Percentiles rank a stretch among this genome's conserved stretches.
phyloP scores from a whole-genome alignment of 805 yeast genomes.

The Candida ovalis region DNA sequence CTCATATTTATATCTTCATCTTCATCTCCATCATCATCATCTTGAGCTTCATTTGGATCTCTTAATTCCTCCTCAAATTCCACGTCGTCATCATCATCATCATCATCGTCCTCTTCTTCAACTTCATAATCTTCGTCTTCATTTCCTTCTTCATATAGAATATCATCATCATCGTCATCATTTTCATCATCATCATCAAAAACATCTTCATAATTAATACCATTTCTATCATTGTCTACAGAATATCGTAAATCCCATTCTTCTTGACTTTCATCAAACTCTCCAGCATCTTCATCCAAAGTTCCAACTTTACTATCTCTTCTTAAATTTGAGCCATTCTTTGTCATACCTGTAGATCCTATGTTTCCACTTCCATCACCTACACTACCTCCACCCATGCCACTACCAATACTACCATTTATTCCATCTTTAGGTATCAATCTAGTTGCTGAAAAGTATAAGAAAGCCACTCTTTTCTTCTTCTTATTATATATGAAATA shows the following conservation, averaged over 20 bases:
- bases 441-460: conserved; percentile 58
- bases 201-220: conserved; percentile 31
- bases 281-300: conserved; percentile 27
- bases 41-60: background rate
- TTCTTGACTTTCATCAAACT: conserved; percentile 30
- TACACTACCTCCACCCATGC: background rate
- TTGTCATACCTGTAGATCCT: conserved; percentile 7
- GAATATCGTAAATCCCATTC: conserved; percentile 35
- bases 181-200: conserved; percentile 38
- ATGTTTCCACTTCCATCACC: conserved; percentile 21
- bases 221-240: conserved; percentile 14
- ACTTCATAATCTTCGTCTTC: conserved; percentile 36
- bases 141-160: conserved; percentile 42
- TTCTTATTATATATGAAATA: conserved; percentile 92
- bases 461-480: conserved; percentile 84
- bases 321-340: conserved; percentile 13
- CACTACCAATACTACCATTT: background rate
- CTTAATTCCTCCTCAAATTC: conserved; percentile 13
- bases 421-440: conserved; percentile 31
- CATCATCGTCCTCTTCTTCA: conserved; percentile 27
- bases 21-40: conserved; percentile 16
- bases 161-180: conserved; percentile 38
- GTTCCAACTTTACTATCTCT: conserved; percentile 32
- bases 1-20: conserved; percentile 12
- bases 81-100: conserved; percentile 14